These are phyloP conservation scores for Russula olivacea DNA, from an alignment of 768 basidiomycete species.

Conservation along the genomic window DNA sequence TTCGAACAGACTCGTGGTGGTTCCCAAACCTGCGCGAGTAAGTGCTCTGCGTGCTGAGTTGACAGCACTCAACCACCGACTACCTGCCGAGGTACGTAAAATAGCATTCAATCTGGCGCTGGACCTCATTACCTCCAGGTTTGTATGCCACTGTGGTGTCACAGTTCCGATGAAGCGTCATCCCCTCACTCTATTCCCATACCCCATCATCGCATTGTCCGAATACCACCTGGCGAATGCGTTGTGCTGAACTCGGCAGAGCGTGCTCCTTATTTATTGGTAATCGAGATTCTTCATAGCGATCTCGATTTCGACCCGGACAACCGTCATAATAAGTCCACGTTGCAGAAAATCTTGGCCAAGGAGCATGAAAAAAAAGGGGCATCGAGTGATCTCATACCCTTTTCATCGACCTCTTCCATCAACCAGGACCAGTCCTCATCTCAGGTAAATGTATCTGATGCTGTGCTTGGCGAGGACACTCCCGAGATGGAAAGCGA, in stretches of 20 bases:
- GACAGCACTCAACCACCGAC: conserved; percentile 90
- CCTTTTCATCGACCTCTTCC: conserved; percentile 26
- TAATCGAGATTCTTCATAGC: conserved; percentile 83
- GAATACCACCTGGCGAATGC: conserved; percentile 95
- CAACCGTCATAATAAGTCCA: conserved; percentile 78
- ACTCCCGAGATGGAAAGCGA: conserved; percentile 23
- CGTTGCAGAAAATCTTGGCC: conserved; percentile 67
- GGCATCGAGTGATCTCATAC: conserved; percentile 47
- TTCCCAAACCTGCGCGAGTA: conserved; percentile 90
- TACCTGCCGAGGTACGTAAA: conserved; percentile 81
- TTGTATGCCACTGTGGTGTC: conserved; percentile 86
- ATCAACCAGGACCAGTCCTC: conserved; percentile 5
- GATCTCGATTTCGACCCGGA: conserved; percentile 91
- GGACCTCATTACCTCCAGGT: conserved; percentile 41
- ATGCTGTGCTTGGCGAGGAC: conserved; percentile 29
- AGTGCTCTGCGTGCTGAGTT: conserved; percentile 95
- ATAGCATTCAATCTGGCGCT: conserved; percentile 6
- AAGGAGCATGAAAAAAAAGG: conserved; percentile 60
- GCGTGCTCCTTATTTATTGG: conserved; percentile 85
- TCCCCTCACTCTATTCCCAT: conserved; percentile 39
- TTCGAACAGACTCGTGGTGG: conserved; percentile 82
- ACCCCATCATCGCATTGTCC: conserved; percentile 90
- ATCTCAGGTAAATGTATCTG: conserved; percentile 22
- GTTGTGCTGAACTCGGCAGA: conserved; percentile 98
- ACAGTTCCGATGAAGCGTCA: conserved; percentile 55